A percentile compares a stretch with the other conserved stretches of the same genome.
phyloP scores from a whole-genome alignment of 2,329 filamentous ascomycete species.

The Calonectria pseudoreteaudii region DNA sequence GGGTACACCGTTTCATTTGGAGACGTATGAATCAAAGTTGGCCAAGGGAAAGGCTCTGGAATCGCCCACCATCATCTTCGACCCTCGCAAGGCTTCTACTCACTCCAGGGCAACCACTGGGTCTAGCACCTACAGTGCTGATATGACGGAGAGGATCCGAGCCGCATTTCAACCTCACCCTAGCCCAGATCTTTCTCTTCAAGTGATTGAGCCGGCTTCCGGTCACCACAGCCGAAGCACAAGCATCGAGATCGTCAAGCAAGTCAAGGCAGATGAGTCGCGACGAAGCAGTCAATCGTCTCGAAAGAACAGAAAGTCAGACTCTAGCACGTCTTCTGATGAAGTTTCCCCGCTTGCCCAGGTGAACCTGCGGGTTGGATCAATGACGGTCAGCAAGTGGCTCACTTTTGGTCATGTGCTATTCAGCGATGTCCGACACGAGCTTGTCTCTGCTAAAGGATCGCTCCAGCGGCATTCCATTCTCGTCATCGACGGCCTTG shows the following conservation, averaged over 20 bases:
- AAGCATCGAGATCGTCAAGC: conserved; percentile 21
- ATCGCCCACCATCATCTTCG: conserved; percentile 59
- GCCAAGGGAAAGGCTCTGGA: conserved; percentile 54
- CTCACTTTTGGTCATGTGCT: conserved; percentile 86
- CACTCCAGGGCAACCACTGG: conserved; percentile 51
- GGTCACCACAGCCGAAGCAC: conserved; percentile 37
- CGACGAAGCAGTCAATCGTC: conserved; percentile 47
- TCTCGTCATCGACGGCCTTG: conserved; percentile 83
- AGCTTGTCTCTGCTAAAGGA: conserved; percentile 63
- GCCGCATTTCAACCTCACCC: conserved; percentile 58
- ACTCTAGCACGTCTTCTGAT: conserved; percentile 61
- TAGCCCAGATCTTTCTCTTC: conserved; percentile 55
- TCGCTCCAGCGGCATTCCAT: conserved; percentile 67
- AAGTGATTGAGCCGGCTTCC: conserved; percentile 54
- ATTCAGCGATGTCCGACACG: conserved; percentile 82
- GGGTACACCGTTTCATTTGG: conserved; percentile 67
- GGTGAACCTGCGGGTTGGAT: conserved; percentile 82
- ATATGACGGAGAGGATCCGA: conserved; percentile 65
- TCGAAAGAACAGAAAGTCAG: conserved; percentile 53
- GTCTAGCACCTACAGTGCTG: conserved; percentile 66
- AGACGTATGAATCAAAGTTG: conserved; percentile 57
- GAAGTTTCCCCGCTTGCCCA: conserved; percentile 74
- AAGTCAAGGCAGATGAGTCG: conserved; percentile 46
- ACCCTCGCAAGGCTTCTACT: conserved; percentile 47
- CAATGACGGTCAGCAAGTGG: conserved; percentile 90